Evolutionary conservation across 345 rosid genomes (phyloP).

Genomic region (Aethionema arabicum): DNA sequence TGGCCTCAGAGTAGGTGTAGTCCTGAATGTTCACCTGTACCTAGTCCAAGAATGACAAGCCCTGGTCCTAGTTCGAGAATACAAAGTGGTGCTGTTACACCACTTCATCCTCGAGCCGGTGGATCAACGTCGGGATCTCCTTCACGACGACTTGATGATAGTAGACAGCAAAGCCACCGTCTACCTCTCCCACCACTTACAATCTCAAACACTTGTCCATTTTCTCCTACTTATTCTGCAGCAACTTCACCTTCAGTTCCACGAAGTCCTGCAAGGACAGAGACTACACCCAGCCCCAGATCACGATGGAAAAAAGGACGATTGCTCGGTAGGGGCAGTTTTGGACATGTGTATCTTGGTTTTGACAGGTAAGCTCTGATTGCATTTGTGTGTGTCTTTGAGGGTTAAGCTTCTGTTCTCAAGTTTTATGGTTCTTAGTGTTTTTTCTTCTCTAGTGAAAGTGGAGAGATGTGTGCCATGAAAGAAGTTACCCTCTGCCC

Average conservation of each 20-base stretch:
- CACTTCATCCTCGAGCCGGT: constrained; percentile 89
- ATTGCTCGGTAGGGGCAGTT: constrained; percentile 67
- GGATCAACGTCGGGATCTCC: constrained; percentile 69
- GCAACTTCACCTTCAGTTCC: constrained; percentile 95
- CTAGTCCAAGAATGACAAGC: constrained; percentile 95
- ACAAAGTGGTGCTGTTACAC: constrained; percentile 98
- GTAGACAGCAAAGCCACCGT: constrained; percentile 80
- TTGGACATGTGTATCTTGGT: constrained; percentile 68
- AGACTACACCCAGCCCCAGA: constrained; percentile 70
- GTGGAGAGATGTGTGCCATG: constrained; percentile 91
- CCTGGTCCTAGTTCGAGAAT: constrained; percentile 98
- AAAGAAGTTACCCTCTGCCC: constrained; percentile 78
- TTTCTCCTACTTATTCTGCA: constrained; percentile 88
- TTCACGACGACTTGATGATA: constrained; percentile 70
- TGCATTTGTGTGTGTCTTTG: constrained; percentile 7
- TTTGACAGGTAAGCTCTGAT: constrained; percentile 49
- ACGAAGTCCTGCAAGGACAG: constrained; percentile 89
- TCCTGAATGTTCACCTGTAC: constrained; percentile 92
- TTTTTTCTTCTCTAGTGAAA: constrained; percentile 49
- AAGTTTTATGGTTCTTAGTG: constrained; percentile 16
- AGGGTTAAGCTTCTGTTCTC: no score
- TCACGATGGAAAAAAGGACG: constrained; percentile 66
- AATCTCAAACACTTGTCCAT: constrained; percentile 68
- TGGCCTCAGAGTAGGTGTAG: constrained; percentile 96
- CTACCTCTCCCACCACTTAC: constrained; percentile 86